Conservation (phyloP, 495 filamentous ascomycete genomes). For the Trichocladium uniseriatum region DNA sequence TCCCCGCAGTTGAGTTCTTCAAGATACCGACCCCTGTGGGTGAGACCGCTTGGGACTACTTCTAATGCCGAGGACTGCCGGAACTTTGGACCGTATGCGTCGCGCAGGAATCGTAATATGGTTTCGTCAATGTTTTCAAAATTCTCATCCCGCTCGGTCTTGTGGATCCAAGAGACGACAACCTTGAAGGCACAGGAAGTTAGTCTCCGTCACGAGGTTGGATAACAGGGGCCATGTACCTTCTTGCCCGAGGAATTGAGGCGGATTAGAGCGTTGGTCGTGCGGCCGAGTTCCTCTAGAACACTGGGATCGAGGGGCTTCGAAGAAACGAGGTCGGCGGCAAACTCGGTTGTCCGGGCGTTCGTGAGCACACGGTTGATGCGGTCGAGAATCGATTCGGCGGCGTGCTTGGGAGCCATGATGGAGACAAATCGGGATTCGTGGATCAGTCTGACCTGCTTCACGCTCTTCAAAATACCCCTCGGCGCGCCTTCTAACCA, state of each 20-base stretch:
- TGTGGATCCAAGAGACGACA: conserved; percentile 33
- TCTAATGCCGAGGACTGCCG: conserved; percentile 14
- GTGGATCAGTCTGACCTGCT: conserved; percentile 27
- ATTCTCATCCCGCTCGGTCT: conserved; percentile 9
- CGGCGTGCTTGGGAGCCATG: conserved; percentile 25
- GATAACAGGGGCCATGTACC: conserved; percentile 17
- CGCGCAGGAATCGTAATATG: conserved; percentile 35
- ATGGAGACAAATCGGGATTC: conserved; percentile 23
- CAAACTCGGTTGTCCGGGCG: conserved; percentile 13
- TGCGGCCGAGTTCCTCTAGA: conserved; percentile 32
- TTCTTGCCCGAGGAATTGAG: conserved; percentile 10
- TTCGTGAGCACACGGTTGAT: conserved; percentile 23
- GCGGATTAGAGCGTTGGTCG: conserved; percentile 36
- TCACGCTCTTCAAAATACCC: conserved; percentile 22
- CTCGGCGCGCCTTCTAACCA: conserved; percentile 25
- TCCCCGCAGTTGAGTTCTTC: conserved; percentile 13
- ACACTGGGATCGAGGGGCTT: conserved; percentile 15
- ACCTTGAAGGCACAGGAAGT: conserved; percentile 9
- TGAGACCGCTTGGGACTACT: background rate
- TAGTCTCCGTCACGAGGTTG: background rate
- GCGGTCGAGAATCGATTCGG: conserved; percentile 31
- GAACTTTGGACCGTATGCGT: conserved; percentile 23
- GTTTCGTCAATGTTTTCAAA: conserved; percentile 29
- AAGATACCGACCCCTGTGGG: conserved; percentile 19
- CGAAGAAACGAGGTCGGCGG: conserved; percentile 13